Evolutionary conservation across 1,139 yeast species (phyloP), one percentile per base, ranked within the genome.

Genomic region (Maudiozyma humilis): DNA sequence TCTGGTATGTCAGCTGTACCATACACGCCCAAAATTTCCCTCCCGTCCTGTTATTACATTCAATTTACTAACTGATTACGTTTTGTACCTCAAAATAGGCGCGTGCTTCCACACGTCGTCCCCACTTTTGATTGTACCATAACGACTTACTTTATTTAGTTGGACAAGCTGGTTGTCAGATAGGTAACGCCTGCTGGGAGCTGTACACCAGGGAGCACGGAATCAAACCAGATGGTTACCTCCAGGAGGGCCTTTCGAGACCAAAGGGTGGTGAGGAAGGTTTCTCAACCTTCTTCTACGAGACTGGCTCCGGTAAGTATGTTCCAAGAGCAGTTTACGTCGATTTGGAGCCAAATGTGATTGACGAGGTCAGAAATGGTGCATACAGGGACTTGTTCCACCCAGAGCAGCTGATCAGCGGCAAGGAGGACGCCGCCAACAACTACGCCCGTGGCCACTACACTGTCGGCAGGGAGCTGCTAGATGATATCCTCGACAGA

Each of bases 121-220:
- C 10, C 10, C 10, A 6, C 27, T 23, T 6, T 23, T 23, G 27
- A 6, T 6, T 23, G 10, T 23, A 23, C n/a, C 14, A 13, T 14
- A 33, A 10, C 30, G 6, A 13, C 15, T 25, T 7, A 15, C 17
- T 25, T 14, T 20, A 17, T 15, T 10, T 23, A 43, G 71, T 69
- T 47, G 73, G 73, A 53, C 73, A 69, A 60, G 98, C 98, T 54
- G 98, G 98, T 74, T 89, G 97, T 73, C 98, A 91, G 72, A 91
- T 91, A 62, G 98, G 98, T 72, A 91, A 91, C 71, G 86, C 97
- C 49, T 91, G 97, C 70, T 89, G 98, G 98, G 97, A 89, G 66
- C 75, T 85, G 57, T 91, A 91, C 72, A 87, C 97, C 52, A 81
- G 85, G 60, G 98, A 91, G 68, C 98, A 91, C 65, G 98, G 97